Evolutionary conservation across 1,139 yeast genomes (phyloP), one percentile per base, ranked within the genome.

Genomic region (Geotrichum carabidarum): DNA sequence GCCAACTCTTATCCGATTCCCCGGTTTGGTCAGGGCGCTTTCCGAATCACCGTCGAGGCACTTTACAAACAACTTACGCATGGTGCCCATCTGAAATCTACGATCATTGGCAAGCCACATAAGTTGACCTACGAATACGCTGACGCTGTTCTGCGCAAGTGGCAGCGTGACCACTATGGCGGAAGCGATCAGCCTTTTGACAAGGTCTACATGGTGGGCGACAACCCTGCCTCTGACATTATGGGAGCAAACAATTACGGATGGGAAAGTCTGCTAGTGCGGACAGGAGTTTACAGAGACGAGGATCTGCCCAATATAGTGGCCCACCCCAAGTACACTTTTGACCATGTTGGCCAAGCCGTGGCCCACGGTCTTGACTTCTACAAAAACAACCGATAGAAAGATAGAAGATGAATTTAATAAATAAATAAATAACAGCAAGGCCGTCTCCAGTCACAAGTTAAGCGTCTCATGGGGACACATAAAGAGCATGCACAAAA

Each of bases 11-110:
- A 85, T 68, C 70, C 71, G 9, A 71, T 84, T 57, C 90, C 96
- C 14, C 76, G 99, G 57, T 87, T 88, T 65, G 98, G 98, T 4
- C 96, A 90, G 72, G 98, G 98, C 30, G 95, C 94, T 1, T 84
- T 88, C 63, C 76, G 94, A 56, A 78, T 81, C 55, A 74, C 81
- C 48, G 73, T 86, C 4, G 86, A 85, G 63, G 72, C 81, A 4
- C 70, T 91, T 51, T 89, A 87, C 66, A 70, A 76, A 45, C 81
- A 81, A 52, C 68, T 78, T 46, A 84, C 86, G 49, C 76, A 80
- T n/a, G 71, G 75, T 8, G 67, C 72, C 44, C 65, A 70, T 8
- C 71, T 90, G 57, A 71, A 79, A 48, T 79, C 81, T 57, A 77
- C 82, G 2, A 79, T 86, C 5, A 74, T 89, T 63, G 99, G 99